Conservation (phyloP, 192 early-diverging fungal genomes). For the Diversispora eburnea region DNA sequence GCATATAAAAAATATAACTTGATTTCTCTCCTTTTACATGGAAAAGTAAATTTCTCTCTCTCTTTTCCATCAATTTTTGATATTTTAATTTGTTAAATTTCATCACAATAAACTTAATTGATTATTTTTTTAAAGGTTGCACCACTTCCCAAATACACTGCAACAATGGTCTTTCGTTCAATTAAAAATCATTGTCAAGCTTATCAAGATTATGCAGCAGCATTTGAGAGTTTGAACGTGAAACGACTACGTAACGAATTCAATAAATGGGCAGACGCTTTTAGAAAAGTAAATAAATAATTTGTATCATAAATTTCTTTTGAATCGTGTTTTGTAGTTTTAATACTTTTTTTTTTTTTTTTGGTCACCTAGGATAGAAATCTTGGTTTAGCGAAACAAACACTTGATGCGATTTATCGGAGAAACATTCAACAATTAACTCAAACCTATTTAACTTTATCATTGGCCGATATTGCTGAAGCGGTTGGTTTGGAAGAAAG, state of each 20-base stretch:
- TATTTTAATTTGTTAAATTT: background rate
- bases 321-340: background rate
- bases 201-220: conserved; percentile 59
- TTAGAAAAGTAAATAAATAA: conserved; percentile 31
- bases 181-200: conserved; percentile 35
- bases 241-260: conserved; percentile 44
- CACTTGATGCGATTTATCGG: conserved; percentile 42
- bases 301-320: background rate
- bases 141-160: conserved; percentile 52
- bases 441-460: conserved; percentile 74
- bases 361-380: conserved; percentile 53
- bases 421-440: conserved; percentile 69
- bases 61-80: background rate
- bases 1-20: conserved; percentile 69
- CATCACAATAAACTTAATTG: background rate
- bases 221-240: conserved; percentile 52
- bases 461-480: conserved; percentile 64
- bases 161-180: conserved; percentile 43
- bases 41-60: conserved; percentile 38
- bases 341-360: background rate
- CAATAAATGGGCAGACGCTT: conserved; percentile 34
- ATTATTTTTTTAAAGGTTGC: conserved; percentile 30
- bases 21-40: conserved; percentile 57
- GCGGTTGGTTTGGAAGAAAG: conserved; percentile 44
- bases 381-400: conserved; percentile 58